Evolutionary conservation across 78 protist species (phyloP).

Genomic region (Dictyostelium intermedium): DNA sequence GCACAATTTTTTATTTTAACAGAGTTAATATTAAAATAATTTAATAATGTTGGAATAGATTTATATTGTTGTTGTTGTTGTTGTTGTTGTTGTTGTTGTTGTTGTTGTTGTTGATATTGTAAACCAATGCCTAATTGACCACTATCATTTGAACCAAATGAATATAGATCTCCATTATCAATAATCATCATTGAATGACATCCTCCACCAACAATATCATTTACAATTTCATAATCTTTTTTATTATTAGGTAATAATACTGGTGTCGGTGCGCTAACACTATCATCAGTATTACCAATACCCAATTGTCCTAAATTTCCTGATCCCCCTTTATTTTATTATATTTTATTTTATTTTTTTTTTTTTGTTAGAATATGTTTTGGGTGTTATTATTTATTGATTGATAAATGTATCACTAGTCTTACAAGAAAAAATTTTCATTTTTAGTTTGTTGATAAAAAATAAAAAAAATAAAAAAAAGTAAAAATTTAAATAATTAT

Average conservation of each 20-base stretch:
- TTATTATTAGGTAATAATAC: not conserved
- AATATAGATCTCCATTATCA: not conserved
- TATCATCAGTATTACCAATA: slow-evolving; percentile 1
- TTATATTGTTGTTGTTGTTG: not conserved
- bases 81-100: not conserved
- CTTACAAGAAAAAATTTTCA: not conserved
- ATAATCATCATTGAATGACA: not conserved
- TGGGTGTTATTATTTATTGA: not conserved
- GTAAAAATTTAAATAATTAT: no score
- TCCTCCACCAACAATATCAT: slow-evolving; percentile 42
- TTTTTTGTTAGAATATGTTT: no score
- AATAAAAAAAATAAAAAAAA: not conserved
- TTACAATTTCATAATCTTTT: not conserved
- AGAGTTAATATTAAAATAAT: not conserved
- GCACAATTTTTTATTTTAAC: not conserved
- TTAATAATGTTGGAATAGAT: not conserved
- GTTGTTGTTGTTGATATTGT: not conserved
- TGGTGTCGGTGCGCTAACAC: slow-evolving; percentile 13
- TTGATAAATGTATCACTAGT: not conserved
- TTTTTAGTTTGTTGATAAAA: not conserved
- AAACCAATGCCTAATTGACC: slow-evolving; percentile 27
- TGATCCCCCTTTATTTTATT: slow-evolving; percentile 48
- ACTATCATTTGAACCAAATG: slow-evolving; percentile 53
- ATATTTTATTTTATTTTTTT: not conserved
- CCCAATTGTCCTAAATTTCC: slow-evolving; percentile 56